These are phyloP conservation scores for Pistacia vera DNA, from an alignment of 345 rosid genomes.

Conservation along the genomic window DNA sequence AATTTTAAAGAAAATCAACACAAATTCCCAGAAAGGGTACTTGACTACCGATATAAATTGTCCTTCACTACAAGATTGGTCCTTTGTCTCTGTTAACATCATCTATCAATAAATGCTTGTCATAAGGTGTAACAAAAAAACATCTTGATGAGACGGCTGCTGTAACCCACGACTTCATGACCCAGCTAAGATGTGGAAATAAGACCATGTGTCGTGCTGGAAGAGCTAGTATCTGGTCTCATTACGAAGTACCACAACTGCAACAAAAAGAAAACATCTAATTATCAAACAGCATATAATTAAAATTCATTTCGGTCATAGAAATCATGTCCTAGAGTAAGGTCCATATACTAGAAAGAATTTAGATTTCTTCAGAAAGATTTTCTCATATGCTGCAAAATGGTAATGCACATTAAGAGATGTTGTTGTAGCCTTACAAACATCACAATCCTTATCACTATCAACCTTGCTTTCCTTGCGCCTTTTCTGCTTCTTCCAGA, in stretches of 20 bases:
- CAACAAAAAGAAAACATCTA: not conserved
- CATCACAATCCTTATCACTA: slow-evolving; percentile 59
- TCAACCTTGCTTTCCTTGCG: slow-evolving; percentile 64
- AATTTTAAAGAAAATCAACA: not conserved
- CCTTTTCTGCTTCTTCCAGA: slow-evolving; percentile 88
- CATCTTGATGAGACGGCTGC: not conserved
- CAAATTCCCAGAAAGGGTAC: not conserved
- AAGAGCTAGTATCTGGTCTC: not conserved
- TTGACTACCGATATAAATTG: not conserved
- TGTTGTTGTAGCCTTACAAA: slow-evolving; percentile 14
- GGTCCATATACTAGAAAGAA: not conserved
- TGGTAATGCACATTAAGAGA: not conserved
- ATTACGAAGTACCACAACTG: not conserved
- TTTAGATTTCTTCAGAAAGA: not conserved
- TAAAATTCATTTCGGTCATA: not conserved
- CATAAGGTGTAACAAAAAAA: too few species aligned
- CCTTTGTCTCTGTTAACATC: not conserved
- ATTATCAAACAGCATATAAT: not conserved
- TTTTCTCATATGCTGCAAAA: not conserved
- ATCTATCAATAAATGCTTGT: not conserved
- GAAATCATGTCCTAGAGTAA: not conserved
- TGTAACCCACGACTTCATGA: not conserved
- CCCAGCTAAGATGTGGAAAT: not conserved
- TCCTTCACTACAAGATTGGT: not conserved
- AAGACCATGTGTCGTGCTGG: not conserved